phyloP scores from a whole-genome alignment of 1,284 basidiomycete genomes.

The Rhodotorula sp. region DNA sequence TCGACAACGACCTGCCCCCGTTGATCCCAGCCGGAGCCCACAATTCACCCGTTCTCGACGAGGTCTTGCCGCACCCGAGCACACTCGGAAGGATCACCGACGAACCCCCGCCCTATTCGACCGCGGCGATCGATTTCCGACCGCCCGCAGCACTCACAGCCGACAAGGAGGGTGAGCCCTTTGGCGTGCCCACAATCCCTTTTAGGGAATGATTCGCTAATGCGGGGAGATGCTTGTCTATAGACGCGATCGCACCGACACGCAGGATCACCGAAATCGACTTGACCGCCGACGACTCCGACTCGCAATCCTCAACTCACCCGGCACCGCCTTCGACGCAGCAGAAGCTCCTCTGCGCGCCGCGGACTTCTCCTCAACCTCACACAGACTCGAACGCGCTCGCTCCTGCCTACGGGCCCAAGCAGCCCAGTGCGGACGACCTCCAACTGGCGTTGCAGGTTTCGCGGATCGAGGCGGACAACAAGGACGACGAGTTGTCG shows the following conservation, averaged over 20 bases:
- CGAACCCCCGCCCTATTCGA: not conserved
- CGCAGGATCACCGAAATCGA: not conserved
- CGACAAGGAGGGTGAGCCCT: not conserved
- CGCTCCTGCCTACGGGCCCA: not conserved
- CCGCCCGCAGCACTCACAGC: not conserved
- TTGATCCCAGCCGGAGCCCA: not conserved
- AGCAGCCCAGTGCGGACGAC: constrained; percentile 6
- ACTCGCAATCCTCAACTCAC: not conserved
- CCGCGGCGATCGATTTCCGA: not conserved
- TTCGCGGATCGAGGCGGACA: constrained; percentile 1
- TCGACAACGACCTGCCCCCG: constrained; percentile 4
- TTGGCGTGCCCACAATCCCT: too few species aligned
- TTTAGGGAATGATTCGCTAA: too few species aligned
- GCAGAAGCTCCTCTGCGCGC: not conserved
- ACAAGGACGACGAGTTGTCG: constrained; percentile 7
- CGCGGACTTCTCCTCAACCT: not conserved
- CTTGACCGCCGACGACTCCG: constrained; percentile 8
- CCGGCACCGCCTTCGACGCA: not conserved
- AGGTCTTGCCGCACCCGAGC: constrained; percentile 3
- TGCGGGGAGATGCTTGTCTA: not conserved
- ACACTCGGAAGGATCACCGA: not conserved
- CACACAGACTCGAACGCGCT: not conserved
- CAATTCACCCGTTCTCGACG: not conserved
- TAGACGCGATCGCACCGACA: not conserved
- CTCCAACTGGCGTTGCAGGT: constrained; percentile 3